Base-by-base conservation (phyloP, 768 basidiomycete species). In the Flagelloscypha sp. region DNA sequence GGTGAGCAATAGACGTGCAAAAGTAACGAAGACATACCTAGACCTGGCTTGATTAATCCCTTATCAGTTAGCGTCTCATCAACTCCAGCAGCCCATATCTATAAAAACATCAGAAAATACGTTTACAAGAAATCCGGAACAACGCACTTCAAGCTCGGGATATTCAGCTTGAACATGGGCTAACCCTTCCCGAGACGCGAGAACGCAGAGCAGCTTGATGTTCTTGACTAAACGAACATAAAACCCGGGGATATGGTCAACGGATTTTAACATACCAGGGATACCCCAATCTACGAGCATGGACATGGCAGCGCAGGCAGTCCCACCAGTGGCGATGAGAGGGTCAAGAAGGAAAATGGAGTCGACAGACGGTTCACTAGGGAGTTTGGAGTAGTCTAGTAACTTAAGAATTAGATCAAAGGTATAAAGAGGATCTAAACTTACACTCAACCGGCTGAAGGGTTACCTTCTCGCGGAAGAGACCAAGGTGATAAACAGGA, bases 291-390 rank as follows among this genome's bases (percentile, higher is more conserved):
- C 88, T 2, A 68, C 48, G 35, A 94, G 69, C 88, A 95, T 97
- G 33, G 71, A 50, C 37, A 97, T 55, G 7, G 93, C 93, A 12
- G 94, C 92, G 43, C 73, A 70, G 2, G 86, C 89, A 4, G 94
- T 97, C 8, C 89, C 86, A 34, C 92, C 94, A 3, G 94, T 97
- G 0, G 94, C 94, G 48, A 97, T 80, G 21, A 97, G 61, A 12
- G 94, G 94, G 47, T 98, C 94, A 20, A 97, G 67, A 16, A 98
- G 63, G 60, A 79, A 88, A n/a, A 90, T 79, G 25, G 73, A 58
- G 50, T 97, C 93, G 10, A 93, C 74, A 0, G 81, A 76, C 3
- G 82, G 76, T 7, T 63, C 61, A 24, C 76, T 61, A 9, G 90
- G 92, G 23, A 94, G 68, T 61, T 93, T 93, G 34, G 88, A 92